phyloP scores from a whole-genome alignment of 768 basidiomycete genomes.

The Hericium erinaceus region DNA sequence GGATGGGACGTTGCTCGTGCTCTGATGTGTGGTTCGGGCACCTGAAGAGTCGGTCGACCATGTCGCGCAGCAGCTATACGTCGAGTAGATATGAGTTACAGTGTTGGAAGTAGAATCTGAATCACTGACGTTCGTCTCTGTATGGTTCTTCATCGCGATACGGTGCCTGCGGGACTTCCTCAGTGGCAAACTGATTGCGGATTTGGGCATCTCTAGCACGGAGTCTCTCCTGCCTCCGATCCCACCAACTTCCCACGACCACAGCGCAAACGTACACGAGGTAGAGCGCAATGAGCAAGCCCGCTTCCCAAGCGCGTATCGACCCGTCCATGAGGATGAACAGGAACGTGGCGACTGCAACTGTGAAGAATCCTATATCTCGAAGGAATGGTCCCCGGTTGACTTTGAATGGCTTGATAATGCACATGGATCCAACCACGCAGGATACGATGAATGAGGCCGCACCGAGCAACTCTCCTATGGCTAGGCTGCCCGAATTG shows the following conservation, averaged over 20 bases:
- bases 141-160: slow-evolving; percentile 42
- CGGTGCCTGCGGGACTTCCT: slow-evolving; percentile 27
- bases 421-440: slow-evolving; percentile 96
- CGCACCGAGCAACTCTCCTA: slow-evolving; percentile 93
- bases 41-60: slow-evolving; percentile 8
- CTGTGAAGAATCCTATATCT: slow-evolving; percentile 91
- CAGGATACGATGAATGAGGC: slow-evolving; percentile 94
- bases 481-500: slow-evolving; percentile 78
- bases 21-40: slow-evolving; percentile 15
- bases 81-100: too few species aligned
- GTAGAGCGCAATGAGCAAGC: slow-evolving; percentile 63
- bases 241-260: slow-evolving; percentile 70
- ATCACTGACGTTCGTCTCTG: slow-evolving; percentile 49
- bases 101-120: too few species aligned
- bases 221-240: slow-evolving; percentile 40
- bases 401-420: slow-evolving; percentile 91
- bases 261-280: slow-evolving; percentile 69
- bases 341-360: slow-evolving; percentile 69
- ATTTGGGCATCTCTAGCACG: slow-evolving; percentile 40
- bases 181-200: slow-evolving; percentile 50
- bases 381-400: slow-evolving; percentile 74
- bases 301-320: slow-evolving; percentile 68
- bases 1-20: slow-evolving; percentile 31
- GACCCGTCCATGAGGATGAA: slow-evolving; percentile 67
- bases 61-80: too few species aligned